A percentile compares a stretch with the other conserved stretches of the same genome.
Evolutionary conservation across 2,329 filamentous ascomycete genomes (phyloP).

Genomic region (Grosmannia huntii): DNA sequence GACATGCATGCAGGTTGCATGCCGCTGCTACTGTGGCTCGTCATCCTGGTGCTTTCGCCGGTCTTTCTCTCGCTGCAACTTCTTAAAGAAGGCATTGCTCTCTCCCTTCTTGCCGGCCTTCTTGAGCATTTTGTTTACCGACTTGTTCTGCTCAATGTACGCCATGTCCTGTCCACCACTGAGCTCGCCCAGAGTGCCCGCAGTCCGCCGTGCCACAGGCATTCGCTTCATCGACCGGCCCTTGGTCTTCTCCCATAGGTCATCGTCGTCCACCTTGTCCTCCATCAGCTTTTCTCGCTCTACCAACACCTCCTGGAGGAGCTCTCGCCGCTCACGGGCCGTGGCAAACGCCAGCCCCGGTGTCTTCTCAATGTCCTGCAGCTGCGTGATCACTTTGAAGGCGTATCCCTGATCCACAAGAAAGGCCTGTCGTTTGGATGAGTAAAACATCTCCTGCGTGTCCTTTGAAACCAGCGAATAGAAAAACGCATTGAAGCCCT

Average conservation of each 20-base stretch:
- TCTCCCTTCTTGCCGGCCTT: constrained; percentile 42
- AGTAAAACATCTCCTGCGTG: constrained; percentile 96
- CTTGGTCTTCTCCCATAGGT: constrained; percentile 19
- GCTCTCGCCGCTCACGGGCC: constrained; percentile 66
- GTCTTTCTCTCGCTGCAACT: constrained; percentile 2
- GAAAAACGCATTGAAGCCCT: constrained; percentile 98
- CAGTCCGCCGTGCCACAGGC: constrained; percentile 57
- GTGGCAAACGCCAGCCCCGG: constrained; percentile 70
- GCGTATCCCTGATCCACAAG: constrained; percentile 96
- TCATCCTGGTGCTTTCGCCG: not conserved
- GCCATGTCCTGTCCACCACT: constrained; percentile 95
- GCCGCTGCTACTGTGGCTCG: not conserved
- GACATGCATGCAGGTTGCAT: not conserved
- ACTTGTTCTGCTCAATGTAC: constrained; percentile 76
- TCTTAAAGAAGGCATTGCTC: constrained; percentile 44
- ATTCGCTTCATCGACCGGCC: constrained; percentile 10
- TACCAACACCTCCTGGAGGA: constrained; percentile 79
- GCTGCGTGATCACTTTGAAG: constrained; percentile 95
- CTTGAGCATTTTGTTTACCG: constrained; percentile 51
- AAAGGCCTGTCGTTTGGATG: constrained; percentile 91
- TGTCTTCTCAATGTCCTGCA: constrained; percentile 80
- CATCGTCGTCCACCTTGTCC: constrained; percentile 21
- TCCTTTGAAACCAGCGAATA: constrained; percentile 96
- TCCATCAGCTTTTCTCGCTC: constrained; percentile 40
- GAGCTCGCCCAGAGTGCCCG: constrained; percentile 72